Evolutionary conservation across 495 filamentous ascomycete species (phyloP), one percentile per base, ranked within the genome.

Genomic region (Wilcoxina mikolae): DNA sequence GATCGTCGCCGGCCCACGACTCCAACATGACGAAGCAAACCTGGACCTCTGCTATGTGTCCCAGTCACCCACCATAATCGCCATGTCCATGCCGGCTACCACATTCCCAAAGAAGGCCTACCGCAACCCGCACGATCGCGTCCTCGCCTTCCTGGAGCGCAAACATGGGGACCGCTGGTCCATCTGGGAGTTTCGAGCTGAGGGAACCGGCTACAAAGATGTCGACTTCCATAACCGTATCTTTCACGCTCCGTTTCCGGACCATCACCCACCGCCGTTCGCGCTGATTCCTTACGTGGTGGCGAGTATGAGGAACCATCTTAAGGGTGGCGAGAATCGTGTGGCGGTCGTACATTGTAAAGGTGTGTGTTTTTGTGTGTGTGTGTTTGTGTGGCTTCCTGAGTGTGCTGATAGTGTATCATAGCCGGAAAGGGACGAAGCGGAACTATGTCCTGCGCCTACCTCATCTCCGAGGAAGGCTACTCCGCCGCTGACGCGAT

Each of bases 201-300:
- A 98, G 66, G 91, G 91, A 7, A 94, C 93, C 0, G 91, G 91
- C 0, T 98, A 98, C 61, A 85, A 85, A 0, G 91, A 96, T 66
- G 75, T 75, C 23, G 89, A 91, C 53, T 88, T 98, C 1, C 85
- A 89, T 62, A 74, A 76, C 26, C 72, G 88, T 0, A 80, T 96
- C 45, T 76, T 81, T 57, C 91, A 96, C 70, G 95, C 84, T 60
- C 91, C 91, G 1, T 98, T 85, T 77, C 93, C 93, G 0, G 91
- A 98, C 66, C 91, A 98, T 65, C 91, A 96, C 66, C 93, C 91
- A 27, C 91, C 91, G 55, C 91, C 93, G 2, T 96, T 98, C 62
- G 76, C 78, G 27, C 69, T 95, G 12, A 82, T 96, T 22, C 89
- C 87, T 0, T 72, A 81, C 62, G 85, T 95, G n/a, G 77, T 95